phyloP scores from a whole-genome alignment of 2,329 filamentous ascomycete species.

The Phaeosphaeria sp. region DNA sequence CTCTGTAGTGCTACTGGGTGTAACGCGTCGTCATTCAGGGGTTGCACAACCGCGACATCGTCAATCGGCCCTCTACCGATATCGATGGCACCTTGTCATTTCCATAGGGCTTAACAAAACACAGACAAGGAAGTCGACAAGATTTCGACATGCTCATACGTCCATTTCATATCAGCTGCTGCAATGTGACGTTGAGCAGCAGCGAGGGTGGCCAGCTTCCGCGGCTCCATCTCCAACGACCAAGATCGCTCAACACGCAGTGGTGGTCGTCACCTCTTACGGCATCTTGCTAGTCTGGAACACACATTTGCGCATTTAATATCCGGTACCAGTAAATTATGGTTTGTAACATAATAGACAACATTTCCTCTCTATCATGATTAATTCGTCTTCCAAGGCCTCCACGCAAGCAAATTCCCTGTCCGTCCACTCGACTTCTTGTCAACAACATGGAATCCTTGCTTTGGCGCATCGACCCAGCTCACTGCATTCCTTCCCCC shows the following conservation, averaged over 20 bases:
- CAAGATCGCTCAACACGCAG: neutral
- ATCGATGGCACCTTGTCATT: neutral
- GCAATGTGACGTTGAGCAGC: neutral
- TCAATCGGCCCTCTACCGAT: neutral
- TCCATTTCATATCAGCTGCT: neutral
- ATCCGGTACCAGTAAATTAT: neutral
- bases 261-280: neutral
- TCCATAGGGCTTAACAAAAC: neutral
- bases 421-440: neutral
- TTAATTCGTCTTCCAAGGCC: neutral
- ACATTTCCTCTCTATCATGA: conserved; percentile 12
- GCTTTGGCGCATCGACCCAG: conserved; percentile 22
- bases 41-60: neutral
- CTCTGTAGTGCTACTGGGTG: neutral
- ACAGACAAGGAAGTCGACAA: neutral
- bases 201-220: neutral
- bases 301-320: neutral
- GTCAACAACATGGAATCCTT: conserved; percentile 4
- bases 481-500: conserved; percentile 20
- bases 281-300: no score
- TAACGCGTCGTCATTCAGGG: neutral
- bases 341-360: neutral
- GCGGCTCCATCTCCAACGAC: neutral
- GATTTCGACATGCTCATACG: neutral
- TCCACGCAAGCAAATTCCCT: neutral